Evolutionary conservation across 257 asterid species (phyloP), one percentile per base, ranked within the genome.

Genomic region (Fraxinus cuspidata): DNA sequence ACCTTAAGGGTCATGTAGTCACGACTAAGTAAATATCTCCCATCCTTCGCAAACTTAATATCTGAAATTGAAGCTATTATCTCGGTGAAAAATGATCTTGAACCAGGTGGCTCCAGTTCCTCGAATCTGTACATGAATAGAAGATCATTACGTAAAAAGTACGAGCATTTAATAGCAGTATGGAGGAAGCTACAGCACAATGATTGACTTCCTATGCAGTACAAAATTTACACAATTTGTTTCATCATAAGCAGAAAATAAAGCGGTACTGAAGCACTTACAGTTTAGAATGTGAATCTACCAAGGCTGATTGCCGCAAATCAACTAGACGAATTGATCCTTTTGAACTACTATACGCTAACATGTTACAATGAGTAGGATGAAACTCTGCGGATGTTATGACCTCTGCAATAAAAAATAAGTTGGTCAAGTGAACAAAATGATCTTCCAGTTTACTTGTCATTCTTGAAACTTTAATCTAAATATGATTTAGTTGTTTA

Each of bases 301-400:
- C 94, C 86, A 96, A 83, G 34, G 99, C 99, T 74, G 99, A 96
- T 79, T 93, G 97, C 84, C 99, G 96, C 89, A 96, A 86, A 89
- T 96, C 99, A 86, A 96, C 87, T 76, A 96, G 99, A 81, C 97
- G 99, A 58, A 96, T 90, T 56, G 97, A 96, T 76, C 99, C 99
- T 86, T 93, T 96, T 77, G 99, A 96, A 84, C 99, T 96, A 89
- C 99, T 96, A 85, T 93, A 96, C 47, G 97, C 99, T 85, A 96
- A 86, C 74, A 70, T 93, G 86, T 93, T 92, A 92, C 99, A 96
- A 49, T 93, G 97, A 49, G 95, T 90, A 79, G 99, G 99, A 84
- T 96, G 99, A 82, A 96, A 96, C 79, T 92, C 98, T 63, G 99
- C 98, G 40, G 98, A 96, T 76, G 99, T 96, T 85, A 96, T 96